Base-by-base conservation (phyloP, 805 yeast genomes). In the Naumovozyma baii region DNA sequence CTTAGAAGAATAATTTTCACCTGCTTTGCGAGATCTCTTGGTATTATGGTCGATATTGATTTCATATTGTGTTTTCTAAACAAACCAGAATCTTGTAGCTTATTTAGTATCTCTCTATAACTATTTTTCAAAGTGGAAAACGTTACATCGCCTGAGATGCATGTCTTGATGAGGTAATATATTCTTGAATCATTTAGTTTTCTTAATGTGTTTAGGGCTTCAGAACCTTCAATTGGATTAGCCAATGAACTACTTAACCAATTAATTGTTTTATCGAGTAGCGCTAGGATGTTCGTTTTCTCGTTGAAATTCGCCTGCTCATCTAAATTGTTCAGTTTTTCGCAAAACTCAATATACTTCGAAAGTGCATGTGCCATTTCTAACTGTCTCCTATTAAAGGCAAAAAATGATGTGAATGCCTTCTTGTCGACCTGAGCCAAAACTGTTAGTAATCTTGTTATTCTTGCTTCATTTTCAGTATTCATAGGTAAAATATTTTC, bases 331-430 rank as follows among this genome's bases (percentile, higher is more conserved):
- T 61, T 64, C 19, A 65, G 56, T 2, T 33, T 14, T 40, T 77
- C 81, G 18, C 75, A 65, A 34, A 73, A 61, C 13, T 67, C 68
- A 10, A 81, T 41, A 39, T 72, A 69, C 41, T 73, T 73, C 1
- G 48, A 43, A 5, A 84, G 39, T 1, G 74, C 84, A 2, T 63
- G 55, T 2, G 82, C 62, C 19, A 74, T 57, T 46, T 79, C 80
- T 36, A 70, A 68, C 53, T 86, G 95, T 37, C 95, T 69, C 49
- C 69, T 73, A 37, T 74, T 70, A 29, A 84, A 73, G 0, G 95
- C 90, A 42, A 67, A 60, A 48, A 86, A 80, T 0, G 94, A 74
- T 18, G 73, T 67, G 44, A 68, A 68, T 0, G 88, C 72, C 45
- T 76, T 78, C 1, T 69, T 69, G 37, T 77, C 73, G 18, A 87